Evolutionary conservation across 2,329 filamentous ascomycete species (phyloP).

Genomic region (Botrytis fragariae): DNA sequence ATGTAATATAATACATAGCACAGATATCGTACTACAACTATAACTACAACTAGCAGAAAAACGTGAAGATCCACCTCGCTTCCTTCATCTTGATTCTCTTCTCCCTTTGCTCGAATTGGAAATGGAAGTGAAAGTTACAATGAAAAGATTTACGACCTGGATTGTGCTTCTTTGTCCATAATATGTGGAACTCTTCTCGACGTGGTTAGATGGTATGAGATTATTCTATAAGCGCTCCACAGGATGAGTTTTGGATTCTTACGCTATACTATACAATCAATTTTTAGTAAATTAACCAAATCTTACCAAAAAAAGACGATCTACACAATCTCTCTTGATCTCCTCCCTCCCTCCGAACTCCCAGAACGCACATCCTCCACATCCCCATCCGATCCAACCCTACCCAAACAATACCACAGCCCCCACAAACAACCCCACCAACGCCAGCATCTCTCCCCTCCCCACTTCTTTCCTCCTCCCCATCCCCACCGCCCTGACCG

Average conservation of each 20-base stretch:
- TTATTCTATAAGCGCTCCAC: rapidly evolving
- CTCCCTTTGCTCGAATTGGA: no score
- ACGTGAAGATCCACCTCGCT: no score
- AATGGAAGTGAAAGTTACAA: no score
- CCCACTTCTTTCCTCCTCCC: neutral
- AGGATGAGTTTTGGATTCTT: no score
- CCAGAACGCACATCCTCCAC: no score
- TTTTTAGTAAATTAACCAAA: neutral
- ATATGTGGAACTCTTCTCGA: neutral
- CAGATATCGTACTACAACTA: no score
- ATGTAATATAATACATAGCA: no score
- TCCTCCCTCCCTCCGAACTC: neutral
- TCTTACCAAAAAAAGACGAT: neutral
- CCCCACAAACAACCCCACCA: neutral
- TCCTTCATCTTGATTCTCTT: no score
- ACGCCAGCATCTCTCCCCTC: neutral
- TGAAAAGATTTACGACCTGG: no score
- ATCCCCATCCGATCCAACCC: neutral
- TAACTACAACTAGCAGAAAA: no score
- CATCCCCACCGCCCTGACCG: neutral
- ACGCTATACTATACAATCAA: no score
- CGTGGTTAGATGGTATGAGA: neutral
- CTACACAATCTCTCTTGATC: neutral
- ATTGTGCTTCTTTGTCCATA: no score
- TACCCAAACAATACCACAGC: neutral